Base-by-base conservation (phyloP, 257 asterid genomes). In the Solanum etuberosum region DNA sequence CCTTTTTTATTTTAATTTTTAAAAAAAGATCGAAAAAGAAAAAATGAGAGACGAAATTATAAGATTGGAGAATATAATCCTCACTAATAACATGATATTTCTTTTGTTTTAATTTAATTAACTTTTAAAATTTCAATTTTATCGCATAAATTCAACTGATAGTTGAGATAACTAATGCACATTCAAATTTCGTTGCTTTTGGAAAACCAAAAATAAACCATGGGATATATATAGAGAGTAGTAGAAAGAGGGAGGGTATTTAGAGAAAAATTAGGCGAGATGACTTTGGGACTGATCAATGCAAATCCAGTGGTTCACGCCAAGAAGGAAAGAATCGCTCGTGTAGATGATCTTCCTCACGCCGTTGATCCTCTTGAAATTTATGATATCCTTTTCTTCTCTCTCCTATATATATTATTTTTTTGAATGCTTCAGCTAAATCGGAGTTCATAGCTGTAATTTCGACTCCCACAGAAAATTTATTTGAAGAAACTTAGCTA, bases 261-360 rank as follows among this genome's bases (percentile, higher is more conserved):
- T 68, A 35, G 63, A 35, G 20, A 57, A 48, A 29, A 43, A 59
- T 35, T 13, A 37, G 48, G 82, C 38, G 74, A 86, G 88, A 96
- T 95, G 99, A 96, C 99, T 59, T 89, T 96, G 88, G 99, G 99
- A 73, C 90, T 96, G 91, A 92, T 93, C 87, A 96, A 96, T 94
- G 99, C 99, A 25, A 96, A 96, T 84, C 99, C 98, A 5, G 98
- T 96, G 81, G 98, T 96, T 90, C 97, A 95, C 90, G 96, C 95
- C 6, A 95, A 93, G 95, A 94, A 93, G 92, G 98, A 94, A 85
- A 91, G 97, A 70, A 82, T 84, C 71, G 91, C 90, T 84, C 96
- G 98, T 90, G 54, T 90, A 65, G 94, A 92, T 83, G 94, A 91
- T 57, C 87, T 87, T 42, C 94, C 7, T 70, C 77, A 70, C n/a